Evolutionary conservation across 805 yeast genomes (phyloP).

Genomic region (Torulaspora indica): DNA sequence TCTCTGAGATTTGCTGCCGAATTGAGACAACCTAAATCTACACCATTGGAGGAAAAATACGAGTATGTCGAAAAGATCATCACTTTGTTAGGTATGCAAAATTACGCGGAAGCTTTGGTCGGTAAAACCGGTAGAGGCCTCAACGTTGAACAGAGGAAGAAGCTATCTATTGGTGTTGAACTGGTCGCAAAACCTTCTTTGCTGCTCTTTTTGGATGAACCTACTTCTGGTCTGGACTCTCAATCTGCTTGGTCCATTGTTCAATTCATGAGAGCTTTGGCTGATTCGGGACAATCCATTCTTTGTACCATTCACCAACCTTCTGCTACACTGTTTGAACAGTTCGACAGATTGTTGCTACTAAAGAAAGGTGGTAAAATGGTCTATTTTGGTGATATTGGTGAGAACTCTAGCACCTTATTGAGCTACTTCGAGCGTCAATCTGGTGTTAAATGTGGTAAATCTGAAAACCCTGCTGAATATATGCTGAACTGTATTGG

Average conservation of each 20-base stretch:
- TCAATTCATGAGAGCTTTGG: slow-evolving; percentile 59
- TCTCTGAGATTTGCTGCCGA: slow-evolving; percentile 67
- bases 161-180: slow-evolving; percentile 66
- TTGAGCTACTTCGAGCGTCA: slow-evolving; percentile 63
- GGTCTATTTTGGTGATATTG: slow-evolving; percentile 79
- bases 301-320: slow-evolving; percentile 78
- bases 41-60: slow-evolving; percentile 53
- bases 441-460: slow-evolving; percentile 64
- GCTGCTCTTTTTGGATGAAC: slow-evolving; percentile 62
- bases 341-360: slow-evolving; percentile 62
- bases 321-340: slow-evolving; percentile 62
- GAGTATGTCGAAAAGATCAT: slow-evolving; percentile 68
- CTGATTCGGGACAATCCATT: slow-evolving; percentile 69
- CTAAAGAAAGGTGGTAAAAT: slow-evolving; percentile 73
- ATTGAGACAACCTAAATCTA: slow-evolving; percentile 61
- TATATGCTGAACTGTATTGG: slow-evolving; percentile 71
- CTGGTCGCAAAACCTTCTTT: slow-evolving; percentile 64
- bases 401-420: slow-evolving; percentile 54
- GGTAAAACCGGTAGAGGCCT: slow-evolving; percentile 73
- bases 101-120: slow-evolving; percentile 72
- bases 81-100: slow-evolving; percentile 60
- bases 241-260: slow-evolving; percentile 67
- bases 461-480: slow-evolving; percentile 68
- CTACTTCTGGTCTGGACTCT: slow-evolving; percentile 67
- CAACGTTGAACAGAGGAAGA: slow-evolving; percentile 65